Evolutionary conservation across 768 basidiomycete genomes (phyloP), one percentile per base, ranked within the genome.

Genomic region (Leccinum rimulosum): DNA sequence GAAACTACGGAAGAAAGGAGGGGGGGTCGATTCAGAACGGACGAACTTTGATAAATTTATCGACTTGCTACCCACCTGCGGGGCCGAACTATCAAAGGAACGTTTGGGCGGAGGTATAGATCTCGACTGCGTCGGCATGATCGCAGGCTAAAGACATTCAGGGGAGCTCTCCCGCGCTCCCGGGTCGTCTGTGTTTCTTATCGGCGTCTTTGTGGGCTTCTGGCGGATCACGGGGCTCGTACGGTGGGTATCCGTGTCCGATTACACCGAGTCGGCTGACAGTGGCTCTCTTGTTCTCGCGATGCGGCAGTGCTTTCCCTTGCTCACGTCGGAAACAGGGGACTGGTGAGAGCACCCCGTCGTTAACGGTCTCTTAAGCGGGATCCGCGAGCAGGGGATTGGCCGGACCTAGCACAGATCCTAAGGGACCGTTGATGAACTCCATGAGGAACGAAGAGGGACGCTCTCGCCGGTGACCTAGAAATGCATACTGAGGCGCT

Each of bases 401-500:
- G 25, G 17, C 25, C 38, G n/a, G 22, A 17, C 31, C 45, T 45
- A 22, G 19, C 10, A 45, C 19, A 45, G 19, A 19, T 22, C 43
- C 19, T 22, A 19, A 45, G 43, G 57, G 15, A 17, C 56, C 25
- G 50, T 50, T 53, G 60, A 61, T 58, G 53, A 43, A 43, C n/a
- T 40, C 15, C 60, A 57, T 57, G 69, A 69, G 63, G 73, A 71
- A 33, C 59, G 19, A 19, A 15, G 73, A 47, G 65, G 60, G 31
- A 60, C 63, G 47, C 27, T 45, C 43, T 54, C 36, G n/a, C 31
- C 36, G 30, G n/a, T 1, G 5, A 50, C 49, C 50, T 50, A 77
- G 59, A 62, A 66, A n/a, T 77, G 70, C 59, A 79, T 79, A 45
- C 5, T 45, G 43, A 22, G 45, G 33, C 22, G 12, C 19, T 59